Evolutionary conservation across 768 basidiomycete genomes (phyloP), one percentile per base, ranked within the genome.

Genomic region (Tylopilus vinaceipallidus): DNA sequence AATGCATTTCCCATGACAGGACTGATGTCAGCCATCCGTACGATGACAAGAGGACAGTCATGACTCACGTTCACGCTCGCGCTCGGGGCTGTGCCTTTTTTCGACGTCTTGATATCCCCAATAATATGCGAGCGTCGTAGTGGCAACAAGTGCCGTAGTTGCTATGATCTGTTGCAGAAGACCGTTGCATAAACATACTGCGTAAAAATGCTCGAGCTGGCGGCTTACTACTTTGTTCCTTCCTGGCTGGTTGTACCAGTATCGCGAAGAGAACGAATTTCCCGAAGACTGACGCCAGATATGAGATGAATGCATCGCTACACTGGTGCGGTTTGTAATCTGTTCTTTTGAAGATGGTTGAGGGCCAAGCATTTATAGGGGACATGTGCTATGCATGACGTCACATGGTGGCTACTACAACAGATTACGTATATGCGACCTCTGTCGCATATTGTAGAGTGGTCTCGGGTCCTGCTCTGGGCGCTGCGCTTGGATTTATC

Each of bases 21-120:
- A 12, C 12, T 9, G 12, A 27, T 35, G 14, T 19, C 1, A 27
- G 16, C 17, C 20, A 9, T 23, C n/a, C 14, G 27, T n/a, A 29
- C 8, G 32, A 19, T 17, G 3, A n/a, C 19, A 1, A 11, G 6
- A 12, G 13, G 20, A 32, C 3, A 3, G n/a, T 29, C 5, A 5
- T 12, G 20, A 44, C 56, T 39, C 48, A 63, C 61, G 49, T 50
- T 62, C 69, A 47, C 66, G 55, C 29, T 50, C 53, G 29, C 42
- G 53, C 30, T 62, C 54, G 13, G 43, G 33, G 48, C 44, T 54
- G 42, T 69, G 65, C 44, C 69, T 67, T 45, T 55, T 64, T 8
- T 69, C 68, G 39, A 69, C 58, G 26, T 61, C 69, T 23, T 61
- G 68, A 54, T 69, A 69, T 13, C 66, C 68, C 68, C 69, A 71